phyloP scores from a whole-genome alignment of 306 rosid genomes.

The Vigna nakashimae region DNA sequence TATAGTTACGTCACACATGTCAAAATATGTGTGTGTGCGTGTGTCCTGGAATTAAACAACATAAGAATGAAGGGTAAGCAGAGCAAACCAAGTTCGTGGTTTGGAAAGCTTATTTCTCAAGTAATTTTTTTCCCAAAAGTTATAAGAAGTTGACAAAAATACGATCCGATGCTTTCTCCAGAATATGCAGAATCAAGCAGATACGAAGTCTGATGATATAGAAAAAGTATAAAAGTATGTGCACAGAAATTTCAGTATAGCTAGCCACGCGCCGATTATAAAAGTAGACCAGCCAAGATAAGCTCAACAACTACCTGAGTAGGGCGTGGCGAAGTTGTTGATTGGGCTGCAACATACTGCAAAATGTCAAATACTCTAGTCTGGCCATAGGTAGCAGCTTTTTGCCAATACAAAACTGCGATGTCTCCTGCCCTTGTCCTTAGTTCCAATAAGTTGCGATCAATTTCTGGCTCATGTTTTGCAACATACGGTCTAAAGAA shows the following conservation, averaged over 20 bases:
- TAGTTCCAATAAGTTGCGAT: constrained; percentile 78
- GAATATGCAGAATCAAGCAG: not conserved
- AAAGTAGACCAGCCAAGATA: not conserved
- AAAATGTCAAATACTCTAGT: constrained; percentile 76
- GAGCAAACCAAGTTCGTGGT: too few relatives aligned
- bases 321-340: constrained; percentile 70
- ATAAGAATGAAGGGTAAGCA: too few relatives aligned
- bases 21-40: too few relatives aligned
- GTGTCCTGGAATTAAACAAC: too few relatives aligned
- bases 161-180: not conserved
- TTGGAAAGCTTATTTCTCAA: constrained; percentile 4
- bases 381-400: constrained; percentile 80
- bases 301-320: constrained; percentile 63
- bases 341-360: constrained; percentile 84
- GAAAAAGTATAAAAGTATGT: not conserved
- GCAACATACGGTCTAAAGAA: constrained; percentile 89
- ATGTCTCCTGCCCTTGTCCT: constrained; percentile 80
- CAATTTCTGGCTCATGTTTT: constrained; percentile 83
- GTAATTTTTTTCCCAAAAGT: not conserved
- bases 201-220: not conserved
- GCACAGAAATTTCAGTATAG: not conserved
- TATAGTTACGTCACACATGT: not conserved
- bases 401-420: constrained; percentile 74
- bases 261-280: constrained; percentile 28
- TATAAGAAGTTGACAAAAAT: not conserved